Conservation (phyloP, 1,139 yeast species). For the Hansenula sp. region DNA sequence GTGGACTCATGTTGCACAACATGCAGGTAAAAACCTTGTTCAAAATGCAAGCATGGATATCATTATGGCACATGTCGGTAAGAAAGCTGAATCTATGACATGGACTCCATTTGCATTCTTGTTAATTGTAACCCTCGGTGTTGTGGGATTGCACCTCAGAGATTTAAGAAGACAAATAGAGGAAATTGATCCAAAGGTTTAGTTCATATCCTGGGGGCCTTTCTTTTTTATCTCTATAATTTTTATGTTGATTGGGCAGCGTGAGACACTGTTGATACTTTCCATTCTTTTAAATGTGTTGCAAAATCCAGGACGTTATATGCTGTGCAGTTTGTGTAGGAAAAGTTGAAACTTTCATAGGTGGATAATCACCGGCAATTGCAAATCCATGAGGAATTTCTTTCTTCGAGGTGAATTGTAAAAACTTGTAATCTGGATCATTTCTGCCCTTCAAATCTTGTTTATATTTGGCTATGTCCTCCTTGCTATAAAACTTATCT, state of each 20-base stretch:
- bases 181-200: slow-evolving; percentile 25
- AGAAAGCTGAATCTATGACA: slow-evolving; percentile 53
- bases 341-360: slow-evolving; percentile 18
- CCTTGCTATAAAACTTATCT: slow-evolving; percentile 25
- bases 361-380: slow-evolving; percentile 34
- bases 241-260: too few species aligned
- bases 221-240: too few species aligned
- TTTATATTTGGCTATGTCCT: slow-evolving; percentile 19
- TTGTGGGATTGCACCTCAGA: slow-evolving; percentile 26
- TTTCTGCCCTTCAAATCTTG: slow-evolving; percentile 18
- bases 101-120: slow-evolving; percentile 60
- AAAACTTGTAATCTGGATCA: slow-evolving; percentile 14
- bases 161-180: slow-evolving; percentile 25
- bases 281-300: slow-evolving; percentile 12
- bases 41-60: slow-evolving; percentile 50
- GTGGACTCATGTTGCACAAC: slow-evolving; percentile 61
- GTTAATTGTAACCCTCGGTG: slow-evolving; percentile 28
- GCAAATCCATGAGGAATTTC: slow-evolving; percentile 37
- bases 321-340: slow-evolving; percentile 17
- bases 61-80: slow-evolving; percentile 43
- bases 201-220: too few species aligned
- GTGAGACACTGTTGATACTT: too few species aligned
- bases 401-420: slow-evolving; percentile 16
- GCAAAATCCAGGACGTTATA: slow-evolving; percentile 18
- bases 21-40: slow-evolving; percentile 40